Evolutionary conservation across 495 filamentous ascomycete species (phyloP), one percentile per base, ranked within the genome.

Genomic region (Aspergillus steynii): DNA sequence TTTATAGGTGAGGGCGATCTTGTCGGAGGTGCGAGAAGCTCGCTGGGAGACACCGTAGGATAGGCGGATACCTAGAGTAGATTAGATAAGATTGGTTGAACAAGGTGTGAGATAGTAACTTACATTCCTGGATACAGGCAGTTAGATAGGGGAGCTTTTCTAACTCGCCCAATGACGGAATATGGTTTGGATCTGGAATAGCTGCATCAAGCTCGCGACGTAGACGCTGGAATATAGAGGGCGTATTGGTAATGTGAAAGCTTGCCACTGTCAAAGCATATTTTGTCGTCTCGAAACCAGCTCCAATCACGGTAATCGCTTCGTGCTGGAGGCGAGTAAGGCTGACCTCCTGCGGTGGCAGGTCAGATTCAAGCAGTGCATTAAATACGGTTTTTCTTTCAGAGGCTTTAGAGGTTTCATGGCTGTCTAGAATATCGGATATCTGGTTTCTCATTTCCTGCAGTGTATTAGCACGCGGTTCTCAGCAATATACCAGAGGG

Each of bases 111-210:
- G 8, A 26, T 1, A 8, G 15, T 20, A 32, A 49, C 55, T 25
- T 58, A 25, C 68, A 68, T 55, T 84, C 80, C 14, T 79, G 68
- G 52, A 83, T 71, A 34, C 78, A 66, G 12, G 74, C 80, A 14
- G 67, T 62, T 3, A 83, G 67, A 51, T 77, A 77, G 2, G 74
- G 73, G 46, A 71, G 71, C 28, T 63, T 67, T 58, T 79, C 71
- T 2, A 77, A 67, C 15, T 68, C 58, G 25, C 46, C 52, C 3
- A 72, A 57, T 9, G 63, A 55, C 6, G 63, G 65, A 1, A 60
- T 56, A 15, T 52, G 57, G 32, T 46, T 27, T 5, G 51, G 64
- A 29, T 65, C 60, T 1, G 73, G 70, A 8, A 73, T 65, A 10
- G 63, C 64, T 0, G 37, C 48, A 26, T 64, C 49, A 29, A 76